Percentiles rank a stretch among this genome's conserved stretches.
Conservation (phyloP, 202 grass and related monocot genomes). For the Elaeis oleifera region DNA sequence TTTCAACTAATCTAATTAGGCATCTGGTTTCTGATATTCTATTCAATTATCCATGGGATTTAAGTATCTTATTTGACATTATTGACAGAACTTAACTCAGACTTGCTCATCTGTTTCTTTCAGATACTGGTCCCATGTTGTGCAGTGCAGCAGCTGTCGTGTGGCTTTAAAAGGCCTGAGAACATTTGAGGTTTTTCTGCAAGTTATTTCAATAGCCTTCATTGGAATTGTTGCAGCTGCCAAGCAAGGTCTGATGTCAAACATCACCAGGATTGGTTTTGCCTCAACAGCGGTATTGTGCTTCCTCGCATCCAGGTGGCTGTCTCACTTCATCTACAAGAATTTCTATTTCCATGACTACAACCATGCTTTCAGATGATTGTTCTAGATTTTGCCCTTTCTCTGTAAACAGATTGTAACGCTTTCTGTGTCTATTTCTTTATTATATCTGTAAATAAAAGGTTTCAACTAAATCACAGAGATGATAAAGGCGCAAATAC, state of each 20-base stretch:
- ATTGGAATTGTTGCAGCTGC: constrained; percentile 47
- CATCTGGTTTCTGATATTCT: too few relatives aligned
- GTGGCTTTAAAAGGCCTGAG: constrained; percentile 44
- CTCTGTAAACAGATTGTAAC: too few relatives aligned
- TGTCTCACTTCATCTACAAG: constrained; percentile 65
- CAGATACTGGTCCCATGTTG: constrained; percentile 91
- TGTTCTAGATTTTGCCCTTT: too few relatives aligned
- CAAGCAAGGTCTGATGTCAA: constrained; percentile 32
- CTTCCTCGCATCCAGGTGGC: constrained; percentile 63
- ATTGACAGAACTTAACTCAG: too few relatives aligned
- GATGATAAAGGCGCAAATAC: too few relatives aligned
- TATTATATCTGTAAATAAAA: too few relatives aligned
- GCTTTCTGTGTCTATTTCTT: too few relatives aligned
- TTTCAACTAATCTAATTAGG: too few relatives aligned
- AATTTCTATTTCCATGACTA: constrained; percentile 92
- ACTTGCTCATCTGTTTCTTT: not conserved
- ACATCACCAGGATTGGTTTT: constrained; percentile 21
- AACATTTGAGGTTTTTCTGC: constrained; percentile 46
- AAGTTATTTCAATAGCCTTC: constrained; percentile 36
- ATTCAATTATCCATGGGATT: too few relatives aligned
- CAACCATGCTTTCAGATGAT: constrained; percentile 76
- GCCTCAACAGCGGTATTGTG: constrained; percentile 43
- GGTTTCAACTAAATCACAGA: too few relatives aligned
- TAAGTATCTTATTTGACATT: too few relatives aligned
- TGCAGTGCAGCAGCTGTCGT: constrained; percentile 71